Evolutionary conservation across 495 filamentous ascomycete genomes (phyloP).

Genomic region (Podospora bellae-mahoneyi): DNA sequence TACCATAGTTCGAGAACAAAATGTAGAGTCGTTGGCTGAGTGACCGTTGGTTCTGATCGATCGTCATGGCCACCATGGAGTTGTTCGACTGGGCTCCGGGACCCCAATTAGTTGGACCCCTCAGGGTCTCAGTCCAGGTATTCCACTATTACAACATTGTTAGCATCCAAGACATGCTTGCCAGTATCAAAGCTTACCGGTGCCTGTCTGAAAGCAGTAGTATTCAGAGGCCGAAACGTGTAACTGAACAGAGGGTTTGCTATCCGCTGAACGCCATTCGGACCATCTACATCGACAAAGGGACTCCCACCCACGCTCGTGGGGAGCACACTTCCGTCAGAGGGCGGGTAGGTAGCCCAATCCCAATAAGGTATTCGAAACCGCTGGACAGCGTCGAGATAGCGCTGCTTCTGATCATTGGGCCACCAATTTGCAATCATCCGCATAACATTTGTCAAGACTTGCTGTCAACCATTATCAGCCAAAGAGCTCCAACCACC

Average conservation of each 20-base stretch:
- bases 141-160: slow-evolving; percentile 28
- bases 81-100: slow-evolving; percentile 51
- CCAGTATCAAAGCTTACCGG: slow-evolving; percentile 39
- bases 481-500: background rate
- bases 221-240: slow-evolving; percentile 54
- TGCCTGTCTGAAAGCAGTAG: slow-evolving; percentile 37
- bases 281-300: slow-evolving; percentile 48
- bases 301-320: slow-evolving; percentile 42
- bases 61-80: slow-evolving; percentile 42
- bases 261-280: slow-evolving; percentile 52
- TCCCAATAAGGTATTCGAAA: slow-evolving; percentile 69
- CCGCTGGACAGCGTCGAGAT: slow-evolving; percentile 48
- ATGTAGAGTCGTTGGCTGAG: slow-evolving; percentile 55
- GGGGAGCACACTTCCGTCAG: slow-evolving; percentile 48
- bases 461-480: slow-evolving; percentile 47
- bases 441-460: slow-evolving; percentile 50
- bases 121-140: slow-evolving; percentile 46
- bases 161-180: background rate
- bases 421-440: slow-evolving; percentile 54
- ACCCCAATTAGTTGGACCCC: slow-evolving; percentile 44
- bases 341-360: slow-evolving; percentile 55
- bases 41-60: slow-evolving; percentile 47
- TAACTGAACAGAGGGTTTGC: slow-evolving; percentile 62
- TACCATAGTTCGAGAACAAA: slow-evolving; percentile 55
- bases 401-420: slow-evolving; percentile 38